These are phyloP conservation scores for Cercospora janseana DNA, from an alignment of 2,329 filamentous ascomycete genomes.

Conservation along the genomic window DNA sequence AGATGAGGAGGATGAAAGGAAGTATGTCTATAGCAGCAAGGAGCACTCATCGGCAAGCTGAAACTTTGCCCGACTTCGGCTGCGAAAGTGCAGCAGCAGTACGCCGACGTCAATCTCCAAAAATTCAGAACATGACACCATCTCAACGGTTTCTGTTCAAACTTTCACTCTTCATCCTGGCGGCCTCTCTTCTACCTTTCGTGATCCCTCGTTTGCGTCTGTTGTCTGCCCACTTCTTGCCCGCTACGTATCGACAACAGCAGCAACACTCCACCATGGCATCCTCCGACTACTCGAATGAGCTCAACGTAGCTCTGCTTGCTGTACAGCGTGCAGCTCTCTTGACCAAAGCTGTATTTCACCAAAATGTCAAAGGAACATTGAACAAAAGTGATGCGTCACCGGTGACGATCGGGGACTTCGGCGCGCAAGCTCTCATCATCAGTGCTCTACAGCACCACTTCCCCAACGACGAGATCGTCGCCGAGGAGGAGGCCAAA, in stretches of 20 bases:
- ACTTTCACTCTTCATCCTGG: constrained; percentile 42
- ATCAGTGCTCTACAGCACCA: constrained; percentile 84
- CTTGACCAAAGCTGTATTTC: constrained; percentile 73
- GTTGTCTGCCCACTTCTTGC: constrained; percentile 36
- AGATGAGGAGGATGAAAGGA: too few relatives aligned
- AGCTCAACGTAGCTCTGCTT: constrained; percentile 79
- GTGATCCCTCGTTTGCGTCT: constrained; percentile 45
- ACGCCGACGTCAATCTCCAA: not conserved
- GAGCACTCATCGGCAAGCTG: not conserved
- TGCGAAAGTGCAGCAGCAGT: constrained; percentile 1
- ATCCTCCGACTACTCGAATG: constrained; percentile 63
- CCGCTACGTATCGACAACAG: constrained; percentile 9
- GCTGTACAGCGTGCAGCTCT: constrained; percentile 81
- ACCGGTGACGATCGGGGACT: constrained; percentile 96
- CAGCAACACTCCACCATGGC: constrained; percentile 34
- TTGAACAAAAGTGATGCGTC: constrained; percentile 93
- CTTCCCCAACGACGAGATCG: constrained; percentile 87
- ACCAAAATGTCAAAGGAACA: constrained; percentile 91
- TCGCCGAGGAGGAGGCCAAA: constrained; percentile 91
- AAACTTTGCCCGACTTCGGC: constrained; percentile 4
- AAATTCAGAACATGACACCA: not conserved
- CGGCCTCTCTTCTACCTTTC: constrained; percentile 42
- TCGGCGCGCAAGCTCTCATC: constrained; percentile 94
- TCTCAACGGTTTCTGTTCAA: constrained; percentile 2
- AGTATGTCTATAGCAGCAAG: too few relatives aligned